phyloP scores from a whole-genome alignment of 1,284 basidiomycete species.

The Golubevia pallescens region DNA sequence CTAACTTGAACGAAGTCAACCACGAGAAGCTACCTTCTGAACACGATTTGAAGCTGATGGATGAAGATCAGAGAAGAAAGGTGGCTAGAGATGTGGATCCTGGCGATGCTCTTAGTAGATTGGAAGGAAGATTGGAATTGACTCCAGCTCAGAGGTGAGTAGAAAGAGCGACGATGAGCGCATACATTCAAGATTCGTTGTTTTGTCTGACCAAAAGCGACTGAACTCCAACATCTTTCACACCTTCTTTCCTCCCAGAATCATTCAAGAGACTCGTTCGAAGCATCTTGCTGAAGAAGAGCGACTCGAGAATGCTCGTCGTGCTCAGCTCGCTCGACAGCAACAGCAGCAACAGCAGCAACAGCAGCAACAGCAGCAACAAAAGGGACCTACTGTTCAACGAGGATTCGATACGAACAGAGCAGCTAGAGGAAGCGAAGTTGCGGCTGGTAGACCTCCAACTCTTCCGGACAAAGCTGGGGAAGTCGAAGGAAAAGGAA shows the following conservation, averaged over 20 bases:
- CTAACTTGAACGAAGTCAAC: neutral
- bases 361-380: no score
- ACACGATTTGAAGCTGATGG: neutral
- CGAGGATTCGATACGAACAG: no score
- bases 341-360: no score
- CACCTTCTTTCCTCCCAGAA: conserved; percentile 11
- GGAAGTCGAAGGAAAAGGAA: no score
- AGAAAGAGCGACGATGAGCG: no score
- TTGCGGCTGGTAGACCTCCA: no score
- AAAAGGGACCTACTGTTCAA: no score
- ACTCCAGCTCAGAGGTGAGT: conserved; percentile 40
- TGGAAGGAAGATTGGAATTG: conserved; percentile 18
- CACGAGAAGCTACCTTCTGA: neutral
- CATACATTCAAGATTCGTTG: neutral
- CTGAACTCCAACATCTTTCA: neutral
- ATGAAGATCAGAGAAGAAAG: conserved; percentile 15
- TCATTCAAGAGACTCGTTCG: conserved; percentile 47
- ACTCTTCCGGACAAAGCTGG: no score
- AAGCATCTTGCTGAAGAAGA: conserved; percentile 31
- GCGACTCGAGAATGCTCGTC: no score
- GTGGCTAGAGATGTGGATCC: conserved; percentile 10
- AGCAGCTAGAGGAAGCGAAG: no score
- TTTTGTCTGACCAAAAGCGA: no score
- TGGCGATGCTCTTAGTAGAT: conserved; percentile 10
- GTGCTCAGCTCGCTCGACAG: no score